Percentiles rank a stretch among this genome's conserved stretches.
phyloP scores from a whole-genome alignment of 1,284 basidiomycete species.

The Ceratorhiza oryzae-sativae region DNA sequence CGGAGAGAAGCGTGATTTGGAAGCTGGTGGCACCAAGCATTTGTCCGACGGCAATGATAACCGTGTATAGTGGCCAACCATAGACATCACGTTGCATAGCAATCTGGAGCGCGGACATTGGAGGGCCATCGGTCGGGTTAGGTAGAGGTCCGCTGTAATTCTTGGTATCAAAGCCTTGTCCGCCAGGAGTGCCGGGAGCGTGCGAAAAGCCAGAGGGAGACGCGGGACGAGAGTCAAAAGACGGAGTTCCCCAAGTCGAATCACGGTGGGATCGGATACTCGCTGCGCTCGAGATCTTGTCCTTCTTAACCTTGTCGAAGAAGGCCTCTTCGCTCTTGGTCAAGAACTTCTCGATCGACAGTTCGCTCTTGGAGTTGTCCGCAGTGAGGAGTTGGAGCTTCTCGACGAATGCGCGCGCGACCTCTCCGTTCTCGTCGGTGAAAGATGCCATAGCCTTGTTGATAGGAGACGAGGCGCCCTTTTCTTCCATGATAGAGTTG shows the following conservation, averaged over 20 bases:
- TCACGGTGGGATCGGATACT: conserved; percentile 81
- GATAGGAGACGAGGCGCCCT: conserved; percentile 76
- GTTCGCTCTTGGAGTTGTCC: conserved; percentile 87
- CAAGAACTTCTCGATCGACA: conserved; percentile 90
- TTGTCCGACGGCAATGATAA: conserved; percentile 85
- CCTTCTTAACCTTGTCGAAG: conserved; percentile 87
- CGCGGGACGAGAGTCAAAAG: conserved; percentile 73
- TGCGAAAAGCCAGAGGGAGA: conserved; percentile 59
- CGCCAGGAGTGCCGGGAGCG: conserved; percentile 49
- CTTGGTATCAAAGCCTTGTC: conserved; percentile 49
- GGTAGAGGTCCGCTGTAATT: conserved; percentile 65
- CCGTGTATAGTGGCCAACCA: conserved; percentile 90
- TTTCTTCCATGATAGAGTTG: conserved; percentile 87
- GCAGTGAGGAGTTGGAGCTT: conserved; percentile 79
- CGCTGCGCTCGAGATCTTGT: conserved; percentile 79
- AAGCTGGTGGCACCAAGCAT: conserved; percentile 91
- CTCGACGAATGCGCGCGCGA: conserved; percentile 86
- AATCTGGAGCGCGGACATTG: conserved; percentile 84
- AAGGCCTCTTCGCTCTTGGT: conserved; percentile 90
- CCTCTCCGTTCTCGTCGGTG: conserved; percentile 90
- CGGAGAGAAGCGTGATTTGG: conserved; percentile 88
- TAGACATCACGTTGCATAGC: conserved; percentile 76
- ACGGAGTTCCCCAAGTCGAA: conserved; percentile 77
- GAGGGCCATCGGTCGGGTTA: conserved; percentile 59
- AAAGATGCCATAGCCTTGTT: conserved; percentile 95